Percentiles rank a stretch among this genome's conserved stretches.
These are phyloP conservation scores for Draba incana DNA, from an alignment of 345 rosid genomes.

Conservation along the genomic window DNA sequence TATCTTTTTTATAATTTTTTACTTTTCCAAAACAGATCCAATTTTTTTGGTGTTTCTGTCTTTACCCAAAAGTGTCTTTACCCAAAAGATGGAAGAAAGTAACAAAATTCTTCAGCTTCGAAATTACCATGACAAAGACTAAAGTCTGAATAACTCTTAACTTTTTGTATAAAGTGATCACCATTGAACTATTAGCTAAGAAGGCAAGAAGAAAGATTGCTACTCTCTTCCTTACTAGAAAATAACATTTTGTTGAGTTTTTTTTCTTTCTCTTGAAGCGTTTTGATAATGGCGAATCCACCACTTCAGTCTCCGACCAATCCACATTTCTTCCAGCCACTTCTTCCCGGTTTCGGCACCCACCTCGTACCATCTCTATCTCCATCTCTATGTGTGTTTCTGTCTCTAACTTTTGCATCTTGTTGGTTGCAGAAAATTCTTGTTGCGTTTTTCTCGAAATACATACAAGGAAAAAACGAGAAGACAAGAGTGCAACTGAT, in stretches of 20 bases:
- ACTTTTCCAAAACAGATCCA: no score
- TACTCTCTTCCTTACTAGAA: neutral
- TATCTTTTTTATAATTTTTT: neutral
- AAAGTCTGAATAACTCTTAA: neutral
- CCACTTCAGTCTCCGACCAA: slow-evolving; percentile 22
- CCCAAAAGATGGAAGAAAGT: no score
- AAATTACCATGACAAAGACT: no score
- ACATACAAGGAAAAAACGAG: slow-evolving; percentile 10
- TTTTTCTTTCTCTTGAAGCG: neutral
- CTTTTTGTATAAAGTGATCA: neutral
- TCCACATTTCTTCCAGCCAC: slow-evolving; percentile 38
- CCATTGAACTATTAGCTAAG: neutral
- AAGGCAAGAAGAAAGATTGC: neutral
- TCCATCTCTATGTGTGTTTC: neutral
- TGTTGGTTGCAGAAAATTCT: slow-evolving; percentile 37
- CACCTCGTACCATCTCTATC: slow-evolving; percentile 23
- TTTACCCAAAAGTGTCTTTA: neutral
- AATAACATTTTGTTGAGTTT: neutral
- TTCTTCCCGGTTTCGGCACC: slow-evolving; percentile 30
- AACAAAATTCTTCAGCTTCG: no score
- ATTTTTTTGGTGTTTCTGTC: neutral
- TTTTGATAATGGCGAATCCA: slow-evolving; percentile 29
- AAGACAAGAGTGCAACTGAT: slow-evolving; percentile 6
- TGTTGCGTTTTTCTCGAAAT: slow-evolving; percentile 17
- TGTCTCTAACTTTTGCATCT: neutral